Conservation (phyloP, 2,329 filamentous ascomycete genomes). For the Rachicladosporium sp. region DNA sequence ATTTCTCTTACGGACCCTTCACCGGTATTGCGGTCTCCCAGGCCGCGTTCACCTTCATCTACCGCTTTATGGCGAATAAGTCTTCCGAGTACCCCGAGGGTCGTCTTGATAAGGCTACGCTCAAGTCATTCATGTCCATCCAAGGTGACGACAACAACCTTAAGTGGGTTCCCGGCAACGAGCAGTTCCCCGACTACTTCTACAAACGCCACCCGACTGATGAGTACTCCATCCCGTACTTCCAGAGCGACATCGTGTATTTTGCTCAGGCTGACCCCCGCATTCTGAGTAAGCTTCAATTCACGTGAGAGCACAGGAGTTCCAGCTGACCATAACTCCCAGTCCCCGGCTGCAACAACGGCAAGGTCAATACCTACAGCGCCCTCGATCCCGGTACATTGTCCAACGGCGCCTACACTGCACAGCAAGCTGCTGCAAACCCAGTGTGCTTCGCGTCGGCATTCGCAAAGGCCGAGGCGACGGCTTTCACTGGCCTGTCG, state of each 20-base stretch:
- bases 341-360: constrained; percentile 26
- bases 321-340: constrained; percentile 13
- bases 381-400: constrained; percentile 19
- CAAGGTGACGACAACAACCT: constrained; percentile 14
- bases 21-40: constrained; percentile 12
- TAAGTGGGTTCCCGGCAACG: constrained; percentile 13
- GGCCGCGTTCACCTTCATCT: constrained; percentile 18
- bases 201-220: constrained; percentile 14
- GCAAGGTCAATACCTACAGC: constrained; percentile 22
- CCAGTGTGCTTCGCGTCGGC: constrained; percentile 4
- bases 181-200: constrained; percentile 21
- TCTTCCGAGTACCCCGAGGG: constrained; percentile 13
- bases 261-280: constrained; percentile 17
- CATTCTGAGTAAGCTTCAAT: constrained; percentile 26
- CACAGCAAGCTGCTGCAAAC: constrained; percentile 15
- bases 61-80: constrained; percentile 20
- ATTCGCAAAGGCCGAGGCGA: no score
- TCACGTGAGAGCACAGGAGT: no score
- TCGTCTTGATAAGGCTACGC: constrained; percentile 10
- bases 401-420: constrained; percentile 30
- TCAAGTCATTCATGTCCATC: constrained; percentile 16
- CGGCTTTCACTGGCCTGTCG: no score
- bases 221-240: constrained; percentile 23
- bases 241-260: constrained; percentile 13
- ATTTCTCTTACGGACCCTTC: constrained; percentile 22